Percentiles rank a stretch among this genome's conserved stretches.
Conservation (phyloP, 129 eudicot genomes). For the Dittrichia graveolens region DNA sequence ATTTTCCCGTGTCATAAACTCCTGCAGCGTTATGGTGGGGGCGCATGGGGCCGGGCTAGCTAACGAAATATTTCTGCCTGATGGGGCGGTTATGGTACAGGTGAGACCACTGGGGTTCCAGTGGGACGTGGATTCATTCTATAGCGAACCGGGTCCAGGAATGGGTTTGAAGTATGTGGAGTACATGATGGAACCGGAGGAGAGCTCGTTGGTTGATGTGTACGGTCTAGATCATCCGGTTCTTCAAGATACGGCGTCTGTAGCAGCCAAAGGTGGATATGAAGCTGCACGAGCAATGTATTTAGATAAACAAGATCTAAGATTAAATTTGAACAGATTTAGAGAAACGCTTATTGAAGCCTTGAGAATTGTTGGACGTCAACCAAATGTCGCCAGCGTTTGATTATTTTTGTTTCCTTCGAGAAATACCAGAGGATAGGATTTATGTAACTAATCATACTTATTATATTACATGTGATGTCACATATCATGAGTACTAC, state of each 20-base stretch:
- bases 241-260: conserved; percentile 47
- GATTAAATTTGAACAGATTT: conserved; percentile 52
- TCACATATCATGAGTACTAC: too few relatives aligned
- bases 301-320: conserved; percentile 60
- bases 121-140: conserved; percentile 46
- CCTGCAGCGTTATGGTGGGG: conserved; percentile 66
- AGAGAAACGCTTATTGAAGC: conserved; percentile 51
- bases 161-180: conserved; percentile 69
- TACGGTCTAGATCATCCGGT: conserved; percentile 56
- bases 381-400: conserved; percentile 16
- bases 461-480: too few relatives aligned
- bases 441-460: too few relatives aligned
- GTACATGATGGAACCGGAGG: conserved; percentile 65
- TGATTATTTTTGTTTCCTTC: not conserved
- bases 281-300: conserved; percentile 49
- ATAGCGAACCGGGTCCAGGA: conserved; percentile 54
- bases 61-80: conserved; percentile 51
- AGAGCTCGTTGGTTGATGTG: conserved; percentile 58
- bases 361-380: conserved; percentile 38
- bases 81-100: conserved; percentile 58
- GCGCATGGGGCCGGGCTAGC: conserved; percentile 79
- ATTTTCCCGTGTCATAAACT: conserved; percentile 47
- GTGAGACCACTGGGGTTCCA: conserved; percentile 61
- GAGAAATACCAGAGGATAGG: too few relatives aligned
- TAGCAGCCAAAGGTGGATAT: conserved; percentile 52